Evolutionary conservation across 345 rosid species (phyloP).

Genomic region (Gynandropsis gynandra): DNA sequence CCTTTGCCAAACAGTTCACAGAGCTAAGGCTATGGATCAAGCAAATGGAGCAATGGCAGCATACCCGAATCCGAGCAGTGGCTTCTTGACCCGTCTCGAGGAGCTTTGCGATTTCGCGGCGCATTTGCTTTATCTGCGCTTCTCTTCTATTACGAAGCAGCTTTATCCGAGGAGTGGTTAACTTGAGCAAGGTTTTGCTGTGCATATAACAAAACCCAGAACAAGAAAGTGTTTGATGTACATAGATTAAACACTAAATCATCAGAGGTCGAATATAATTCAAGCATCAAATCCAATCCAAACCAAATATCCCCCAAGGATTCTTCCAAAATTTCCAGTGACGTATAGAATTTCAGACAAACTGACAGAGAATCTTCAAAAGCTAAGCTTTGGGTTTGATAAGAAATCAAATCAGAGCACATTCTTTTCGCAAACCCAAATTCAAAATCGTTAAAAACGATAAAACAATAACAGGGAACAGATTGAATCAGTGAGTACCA

Average conservation of each 20-base stretch:
- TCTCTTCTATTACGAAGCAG: conserved; percentile 86
- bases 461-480: background rate
- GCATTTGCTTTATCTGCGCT: conserved; percentile 88
- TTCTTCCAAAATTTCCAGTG: background rate
- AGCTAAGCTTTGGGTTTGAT: too few relatives aligned
- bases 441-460: background rate
- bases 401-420: background rate
- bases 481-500: conserved; percentile 32
- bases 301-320: too few relatives aligned
- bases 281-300: too few relatives aligned
- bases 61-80: conserved; percentile 93
- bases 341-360: background rate
- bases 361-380: background rate
- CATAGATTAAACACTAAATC: background rate
- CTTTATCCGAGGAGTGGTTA: conserved; percentile 61
- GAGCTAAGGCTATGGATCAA: background rate
- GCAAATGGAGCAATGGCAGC: background rate
- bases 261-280: too few relatives aligned
- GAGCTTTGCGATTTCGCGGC: conserved; percentile 85
- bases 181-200: conserved; percentile 71
- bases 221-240: background rate
- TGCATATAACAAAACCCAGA: background rate
- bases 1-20: background rate
- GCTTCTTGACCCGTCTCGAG: conserved; percentile 99
- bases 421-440: too few relatives aligned